Evolutionary conservation across 1,284 basidiomycete species (phyloP), one percentile per base, ranked within the genome.

Genomic region (Papiliotrema nemorosa): DNA sequence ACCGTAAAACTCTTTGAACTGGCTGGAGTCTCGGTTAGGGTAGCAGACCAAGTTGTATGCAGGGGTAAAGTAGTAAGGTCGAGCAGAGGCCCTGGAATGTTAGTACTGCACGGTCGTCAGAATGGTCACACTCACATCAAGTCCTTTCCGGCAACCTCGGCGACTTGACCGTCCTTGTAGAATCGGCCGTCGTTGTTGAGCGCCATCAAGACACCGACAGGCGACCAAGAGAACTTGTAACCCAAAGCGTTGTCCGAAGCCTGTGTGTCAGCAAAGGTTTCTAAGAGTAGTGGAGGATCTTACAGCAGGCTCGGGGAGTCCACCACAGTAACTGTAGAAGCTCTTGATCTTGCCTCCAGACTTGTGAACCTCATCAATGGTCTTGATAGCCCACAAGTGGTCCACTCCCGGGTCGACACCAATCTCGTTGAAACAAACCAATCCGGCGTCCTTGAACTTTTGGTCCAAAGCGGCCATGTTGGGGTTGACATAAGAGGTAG

Each of bases 161-260:
- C 79, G 39, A 80, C 75, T 74, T 88, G 76, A 37, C 86, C 84
- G 49, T 81, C 76, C 41, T 82, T 79, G 69, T 87, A 79, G 76
- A 85, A 91, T n/a, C 87, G 85, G 40, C 91, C 96, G 42, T 83
- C 81, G 81, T 97, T 98, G 64, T 94, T 84, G 52, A 97, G 82
- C 5, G 94, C 94, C 63, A 97, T 86, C 47, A 99, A 84, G 42
- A 96, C 92, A 53, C 94, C 96, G 42, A 91, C 87, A 26, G 92
- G 90, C 2, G 92, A 96, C 96, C 96, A 98, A 33, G 91, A 96
- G 80, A 98, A 97, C 77, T 97, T 97, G 85, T 97, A 98, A 26
- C 96, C 94, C 54, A 98, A 86, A 7, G 96, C 93, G 79, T 97
- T 98, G 69, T 86, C 84, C 14, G 90, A 84, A 63, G 86, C 70